Evolutionary conservation across 2,329 filamentous ascomycete genomes (phyloP), one percentile per base, ranked within the genome.

Genomic region (Aspergillus uvarum): DNA sequence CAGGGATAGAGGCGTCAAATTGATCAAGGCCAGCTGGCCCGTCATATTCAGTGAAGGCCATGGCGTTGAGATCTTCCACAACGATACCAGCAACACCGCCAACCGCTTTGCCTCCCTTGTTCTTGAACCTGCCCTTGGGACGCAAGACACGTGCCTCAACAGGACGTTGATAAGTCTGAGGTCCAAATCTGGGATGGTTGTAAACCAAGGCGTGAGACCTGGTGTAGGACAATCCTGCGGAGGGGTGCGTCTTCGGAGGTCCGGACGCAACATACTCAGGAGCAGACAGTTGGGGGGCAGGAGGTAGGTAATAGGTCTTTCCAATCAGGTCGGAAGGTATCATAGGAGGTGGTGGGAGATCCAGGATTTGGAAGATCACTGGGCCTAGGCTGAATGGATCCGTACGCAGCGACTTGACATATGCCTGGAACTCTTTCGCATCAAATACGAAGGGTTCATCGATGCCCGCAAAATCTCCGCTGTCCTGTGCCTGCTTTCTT

Each of bases 231-330:
- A 89, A 77, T 63, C 87, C 87, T 4, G 84, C 87, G 4, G 84
- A 87, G 2, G 87, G 87, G 72, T 89, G 87, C 7, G 87, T 89
- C 59, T 81, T 82, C 1, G 85, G 84, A 21, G 84, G 84, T 2
- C 82, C 83, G 29, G 71, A 71, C 32, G 72, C 67, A 35, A 75
- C 76, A 66, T 83, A 83, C 59, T 78, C 76, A 10, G 74, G 60
- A 7, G 80, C 73, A 26, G 70, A 72, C 51, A 75, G 62, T 51
- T 73, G 74, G 51, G 68, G 74, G 47, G 66, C 71, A 14, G 62
- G 78, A 62, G 64, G 72, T 63, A 66, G 69, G 71, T 68, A 81
- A 64, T 74, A 72, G 44, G 68, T 70, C 24, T 61, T 56, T 47
- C 69, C 70, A 26, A 76, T 69, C 26, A 76, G 71, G 57, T 74